Conservation (phyloP, 306 rosid genomes). For the Cucumis cinereus region DNA sequence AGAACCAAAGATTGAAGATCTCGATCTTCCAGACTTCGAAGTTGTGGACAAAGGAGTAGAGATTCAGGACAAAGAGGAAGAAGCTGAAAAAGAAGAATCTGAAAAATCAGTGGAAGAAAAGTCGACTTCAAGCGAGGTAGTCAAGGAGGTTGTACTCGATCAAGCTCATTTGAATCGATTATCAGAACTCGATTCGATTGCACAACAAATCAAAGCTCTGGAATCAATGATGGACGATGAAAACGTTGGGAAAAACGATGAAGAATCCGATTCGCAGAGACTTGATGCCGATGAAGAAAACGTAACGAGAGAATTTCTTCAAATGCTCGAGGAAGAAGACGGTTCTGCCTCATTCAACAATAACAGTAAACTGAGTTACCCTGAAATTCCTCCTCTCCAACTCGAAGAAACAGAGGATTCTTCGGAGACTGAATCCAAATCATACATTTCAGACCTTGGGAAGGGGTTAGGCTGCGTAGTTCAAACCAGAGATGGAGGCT, state of each 20-base stretch:
- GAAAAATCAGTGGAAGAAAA: slow-evolving; percentile 33
- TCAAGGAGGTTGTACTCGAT: slow-evolving; percentile 69
- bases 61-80: slow-evolving; percentile 41
- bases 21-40: slow-evolving; percentile 80
- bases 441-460: slow-evolving; percentile 84
- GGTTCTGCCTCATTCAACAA: background rate
- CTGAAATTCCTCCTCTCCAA: slow-evolving; percentile 33
- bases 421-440: slow-evolving; percentile 36
- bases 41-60: slow-evolving; percentile 89
- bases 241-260: slow-evolving; percentile 19
- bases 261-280: slow-evolving; percentile 40
- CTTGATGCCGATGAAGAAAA: slow-evolving; percentile 79
- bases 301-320: slow-evolving; percentile 81
- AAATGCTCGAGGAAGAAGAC: slow-evolving; percentile 81
- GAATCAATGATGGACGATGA: slow-evolving; percentile 75
- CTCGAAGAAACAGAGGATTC: slow-evolving; percentile 30
- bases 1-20: slow-evolving; percentile 46
- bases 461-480: slow-evolving; percentile 71
- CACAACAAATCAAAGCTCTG: slow-evolving; percentile 87
- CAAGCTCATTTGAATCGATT: slow-evolving; percentile 42
- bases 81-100: slow-evolving; percentile 26
- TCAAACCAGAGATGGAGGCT: slow-evolving; percentile 81
- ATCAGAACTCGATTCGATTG: slow-evolving; percentile 72
- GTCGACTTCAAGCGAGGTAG: slow-evolving; percentile 50
- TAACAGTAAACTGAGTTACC: slow-evolving; percentile 19